A percentile compares a stretch with the other conserved stretches of the same genome.
Evolutionary conservation across 2,329 filamentous ascomycete genomes (phyloP).

Genomic region (Leptographium radiaticola): DNA sequence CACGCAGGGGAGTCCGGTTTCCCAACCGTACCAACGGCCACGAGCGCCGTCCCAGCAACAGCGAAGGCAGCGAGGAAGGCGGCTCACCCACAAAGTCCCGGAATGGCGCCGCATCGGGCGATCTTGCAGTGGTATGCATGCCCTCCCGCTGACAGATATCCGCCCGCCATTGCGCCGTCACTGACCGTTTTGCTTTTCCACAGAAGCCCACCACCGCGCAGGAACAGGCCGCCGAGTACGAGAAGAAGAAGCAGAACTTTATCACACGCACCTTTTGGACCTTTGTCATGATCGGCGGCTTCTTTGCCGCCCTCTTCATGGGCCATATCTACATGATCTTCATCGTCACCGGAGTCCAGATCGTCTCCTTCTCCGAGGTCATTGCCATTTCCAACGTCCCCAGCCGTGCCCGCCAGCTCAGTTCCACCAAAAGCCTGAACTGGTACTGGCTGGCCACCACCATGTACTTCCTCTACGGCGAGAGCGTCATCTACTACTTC

Average conservation of each 20-base stretch:
- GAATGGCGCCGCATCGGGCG: constrained; percentile 19
- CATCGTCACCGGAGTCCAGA: constrained; percentile 85
- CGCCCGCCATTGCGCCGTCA: neutral
- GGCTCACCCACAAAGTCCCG: constrained; percentile 14
- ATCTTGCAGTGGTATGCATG: constrained; percentile 23
- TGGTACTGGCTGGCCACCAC: constrained; percentile 99
- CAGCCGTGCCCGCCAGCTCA: constrained; percentile 76
- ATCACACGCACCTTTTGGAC: constrained; percentile 96
- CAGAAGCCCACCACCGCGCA: constrained; percentile 30
- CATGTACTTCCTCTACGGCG: constrained; percentile 98
- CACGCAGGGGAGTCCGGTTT: constrained; percentile 41
- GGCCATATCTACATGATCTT: constrained; percentile 96
- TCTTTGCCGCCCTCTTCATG: constrained; percentile 86
- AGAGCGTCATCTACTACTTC: constrained; percentile 99
- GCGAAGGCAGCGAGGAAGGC: constrained; percentile 31
- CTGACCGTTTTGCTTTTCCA: neutral
- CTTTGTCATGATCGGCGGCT: constrained; percentile 88
- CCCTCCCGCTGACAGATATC: no score
- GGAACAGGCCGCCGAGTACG: constrained; percentile 54
- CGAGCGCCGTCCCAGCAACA: constrained; percentile 57
- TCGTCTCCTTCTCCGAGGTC: constrained; percentile 97
- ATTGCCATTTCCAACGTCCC: constrained; percentile 95
- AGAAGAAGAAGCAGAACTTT: constrained; percentile 98
- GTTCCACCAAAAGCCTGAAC: constrained; percentile 91
- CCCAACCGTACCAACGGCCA: constrained; percentile 37